Evolutionary conservation across 495 filamentous ascomycete genomes (phyloP), one percentile per base, ranked within the genome.

Genomic region (Penicillium paxilli): DNA sequence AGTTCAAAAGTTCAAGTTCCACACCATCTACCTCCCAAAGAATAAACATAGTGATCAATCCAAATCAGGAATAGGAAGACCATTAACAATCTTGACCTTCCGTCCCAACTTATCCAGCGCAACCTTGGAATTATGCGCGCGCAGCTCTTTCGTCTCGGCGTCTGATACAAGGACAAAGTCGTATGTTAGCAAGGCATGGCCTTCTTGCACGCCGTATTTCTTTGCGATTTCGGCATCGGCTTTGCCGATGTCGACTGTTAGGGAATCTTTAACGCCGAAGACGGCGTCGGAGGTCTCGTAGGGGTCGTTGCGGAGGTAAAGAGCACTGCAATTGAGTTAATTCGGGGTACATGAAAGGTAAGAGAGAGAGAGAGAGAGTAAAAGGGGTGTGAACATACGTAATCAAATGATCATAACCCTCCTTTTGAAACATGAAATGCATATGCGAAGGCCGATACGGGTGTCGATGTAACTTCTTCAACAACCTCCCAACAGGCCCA

Each of bases 401-500:
- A 60, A 96, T 84, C 59, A 97, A 74, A 63, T 88, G 81, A 70
- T 96, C 91, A 68, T 86, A 96, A 1, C 86, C 91, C 70, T 78
- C 73, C 77, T 92, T 95, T 68, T 87, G 82, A 71, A 96, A 95
- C 89, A 96, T 94, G 64, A 96, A 96, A 73, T 96, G 92, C 79
- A 96, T 86, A 76, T 97, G 92, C 41, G 86, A 85, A 22, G 92
- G 92, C 33, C 92, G 74, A 74, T 84, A 96, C 54, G 86, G 83
- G 74, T 96, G 92, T 24, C 92, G 76, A 22, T 81, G 78, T 67
- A 97, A 63, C 70, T 70, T 73, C 71, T 75, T 74, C 69, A 96
- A 73, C 65, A 96, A 73, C 73, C 83, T 82, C 0, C 92, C 92
- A 7, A 96, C 90, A 0, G 92, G 92, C 35, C 92, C 92, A 70